Conservation (phyloP, 2,329 filamentous ascomycete species). For the Microdochium nivale region DNA sequence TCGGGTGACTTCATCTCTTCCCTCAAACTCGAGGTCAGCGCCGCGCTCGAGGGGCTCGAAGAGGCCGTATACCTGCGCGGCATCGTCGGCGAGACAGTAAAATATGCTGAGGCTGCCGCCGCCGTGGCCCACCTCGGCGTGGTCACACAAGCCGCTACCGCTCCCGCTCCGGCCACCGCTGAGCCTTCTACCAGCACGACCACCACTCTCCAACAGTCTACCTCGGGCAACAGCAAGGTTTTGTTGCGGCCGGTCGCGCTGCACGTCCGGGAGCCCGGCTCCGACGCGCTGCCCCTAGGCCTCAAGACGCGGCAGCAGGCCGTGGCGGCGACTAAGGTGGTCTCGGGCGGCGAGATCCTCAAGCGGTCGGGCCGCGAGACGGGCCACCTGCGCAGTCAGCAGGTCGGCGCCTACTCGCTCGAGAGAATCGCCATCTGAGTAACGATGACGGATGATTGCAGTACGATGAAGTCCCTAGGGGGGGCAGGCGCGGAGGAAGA, state of each 20-base stretch:
- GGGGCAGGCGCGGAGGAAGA: too few species aligned
- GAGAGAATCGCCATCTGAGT: constrained; percentile 63
- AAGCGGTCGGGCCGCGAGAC: constrained; percentile 64
- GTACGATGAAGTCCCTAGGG: too few species aligned
- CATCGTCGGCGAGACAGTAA: constrained; percentile 56
- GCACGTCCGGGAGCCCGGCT: constrained; percentile 33
- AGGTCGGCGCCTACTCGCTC: constrained; percentile 73
- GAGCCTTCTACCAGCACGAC: background rate
- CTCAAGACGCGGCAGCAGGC: constrained; percentile 47
- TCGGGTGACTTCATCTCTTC: constrained; percentile 56
- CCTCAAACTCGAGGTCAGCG: constrained; percentile 60
- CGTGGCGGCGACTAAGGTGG: constrained; percentile 48
- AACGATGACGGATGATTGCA: too few species aligned
- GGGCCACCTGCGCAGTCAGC: constrained; percentile 69
- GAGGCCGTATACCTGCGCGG: constrained; percentile 59
- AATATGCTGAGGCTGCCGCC: constrained; percentile 38
- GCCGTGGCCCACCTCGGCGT: constrained; percentile 1
- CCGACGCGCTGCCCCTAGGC: constrained; percentile 59
- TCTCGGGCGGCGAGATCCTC: constrained; percentile 61
- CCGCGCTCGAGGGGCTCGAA: constrained; percentile 63
- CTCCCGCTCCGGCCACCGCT: constrained; percentile 1
- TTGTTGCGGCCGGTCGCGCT: constrained; percentile 35
- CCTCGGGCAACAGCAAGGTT: constrained; percentile 12
- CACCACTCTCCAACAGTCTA: constrained; percentile 2
- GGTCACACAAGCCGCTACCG: constrained; percentile 11